Evolutionary conservation across 2,329 filamentous ascomycete species (phyloP).

Genomic region (Pseudogymnoascus sp.): DNA sequence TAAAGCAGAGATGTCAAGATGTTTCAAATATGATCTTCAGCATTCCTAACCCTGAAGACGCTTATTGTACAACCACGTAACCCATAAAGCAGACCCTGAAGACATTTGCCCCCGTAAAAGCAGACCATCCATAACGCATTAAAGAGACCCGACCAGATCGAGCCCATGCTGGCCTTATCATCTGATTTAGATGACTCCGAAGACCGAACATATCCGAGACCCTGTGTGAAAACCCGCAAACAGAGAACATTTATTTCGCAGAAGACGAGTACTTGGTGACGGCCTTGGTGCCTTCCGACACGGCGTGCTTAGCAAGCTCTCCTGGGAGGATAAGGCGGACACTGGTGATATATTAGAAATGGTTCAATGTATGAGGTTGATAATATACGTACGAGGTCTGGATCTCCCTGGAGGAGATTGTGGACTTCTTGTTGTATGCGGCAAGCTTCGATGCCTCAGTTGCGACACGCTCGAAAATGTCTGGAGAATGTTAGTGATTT

Average conservation of each 20-base stretch:
- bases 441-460: slow-evolving; percentile 98
- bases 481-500: slow-evolving; percentile 39
- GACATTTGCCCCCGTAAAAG: slow-evolving; percentile 58
- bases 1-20: background rate
- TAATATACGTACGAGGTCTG: slow-evolving; percentile 69
- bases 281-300: slow-evolving; percentile 99
- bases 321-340: slow-evolving; percentile 96
- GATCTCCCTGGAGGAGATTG: slow-evolving; percentile 98
- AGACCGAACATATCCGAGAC: slow-evolving; percentile 46
- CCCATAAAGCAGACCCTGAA: slow-evolving; percentile 61
- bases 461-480: slow-evolving; percentile 98
- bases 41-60: slow-evolving; percentile 30
- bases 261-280: slow-evolving; percentile 99
- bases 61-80: slow-evolving; percentile 65
- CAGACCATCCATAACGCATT: slow-evolving; percentile 69
- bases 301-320: slow-evolving; percentile 98
- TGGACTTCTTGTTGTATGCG: slow-evolving; percentile 99
- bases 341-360: slow-evolving; percentile 31
- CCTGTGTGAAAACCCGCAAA: slow-evolving; percentile 49
- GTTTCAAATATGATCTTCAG: slow-evolving; percentile 22
- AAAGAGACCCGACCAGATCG: slow-evolving; percentile 35
- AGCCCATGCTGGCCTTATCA: slow-evolving; percentile 24
- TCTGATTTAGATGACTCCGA: slow-evolving; percentile 28
- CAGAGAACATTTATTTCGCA: slow-evolving; percentile 73
- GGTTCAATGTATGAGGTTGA: slow-evolving; percentile 39